Evolutionary conservation across 1,139 yeast species (phyloP), one percentile per base, ranked within the genome.

Genomic region (Candida gigantensis): DNA sequence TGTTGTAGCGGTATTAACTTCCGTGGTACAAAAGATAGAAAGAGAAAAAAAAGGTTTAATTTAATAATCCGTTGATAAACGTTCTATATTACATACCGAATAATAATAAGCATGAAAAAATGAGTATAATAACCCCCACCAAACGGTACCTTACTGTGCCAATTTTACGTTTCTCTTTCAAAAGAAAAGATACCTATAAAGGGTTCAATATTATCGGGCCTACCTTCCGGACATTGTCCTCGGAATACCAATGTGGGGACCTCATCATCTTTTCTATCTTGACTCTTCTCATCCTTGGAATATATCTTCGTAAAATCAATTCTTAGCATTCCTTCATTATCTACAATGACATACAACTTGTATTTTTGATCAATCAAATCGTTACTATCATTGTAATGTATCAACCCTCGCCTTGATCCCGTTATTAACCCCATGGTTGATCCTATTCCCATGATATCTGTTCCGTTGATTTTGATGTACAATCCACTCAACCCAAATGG

Each of bases 371-470:
- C 69, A 30, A 62, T 52, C 36, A 77, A 58, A 46, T 76, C 81
- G 30, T 66, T 68, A 35, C 70, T 53, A 39, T 72, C 71, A 47
- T 77, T 76, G 50, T 74, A 77, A 49, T 75, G 77, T 11, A 77
- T 62, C 36, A 59, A 57, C 1, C 82, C 83, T 32, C 61, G 64
- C 19, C 79, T 70, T 9, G 71, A 60, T 1, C 82, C 82, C 0
- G 80, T 73, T 16, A 76, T 65, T 31, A 77, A 60, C 4, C 81
- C 81, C 79, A 77, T 74, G 13, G 81, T 75, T 6, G 78, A 68
- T 2, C 83, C 83, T 6, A 77, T 72, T 0, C 81, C 81, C 61
- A 75, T 72, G 10, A 74, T 61, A 35, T 72, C 68, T 3, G 78
- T 70, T 5, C 75, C 79, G n/a, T 60, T 62, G n/a, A 75, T 60